phyloP scores from a whole-genome alignment of 164 flowering plant species.

The Sedum album region DNA sequence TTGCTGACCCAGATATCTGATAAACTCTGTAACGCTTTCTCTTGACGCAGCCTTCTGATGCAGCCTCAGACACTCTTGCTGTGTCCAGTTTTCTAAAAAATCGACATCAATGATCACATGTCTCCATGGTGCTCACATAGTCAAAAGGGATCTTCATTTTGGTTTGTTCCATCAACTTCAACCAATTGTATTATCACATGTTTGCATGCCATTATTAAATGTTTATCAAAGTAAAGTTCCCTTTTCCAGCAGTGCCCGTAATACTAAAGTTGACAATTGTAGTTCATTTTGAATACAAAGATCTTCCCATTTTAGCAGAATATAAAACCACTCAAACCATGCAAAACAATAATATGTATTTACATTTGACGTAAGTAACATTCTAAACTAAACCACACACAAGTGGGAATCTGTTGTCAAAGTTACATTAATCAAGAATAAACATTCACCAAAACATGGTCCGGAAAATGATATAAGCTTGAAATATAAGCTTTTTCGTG shows the following conservation, averaged over 20 bases:
- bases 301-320: background rate
- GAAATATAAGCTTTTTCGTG: background rate
- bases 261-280: background rate
- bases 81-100: no score
- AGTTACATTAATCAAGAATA: background rate
- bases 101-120: no score
- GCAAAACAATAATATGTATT: background rate
- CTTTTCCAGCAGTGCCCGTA: background rate
- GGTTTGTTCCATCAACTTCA: background rate
- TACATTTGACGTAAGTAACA: background rate
- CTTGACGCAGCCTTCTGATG: no score
- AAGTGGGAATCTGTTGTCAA: background rate
- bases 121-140: no score
- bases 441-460: background rate
- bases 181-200: background rate
- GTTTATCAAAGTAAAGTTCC: background rate
- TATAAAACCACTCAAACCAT: background rate
- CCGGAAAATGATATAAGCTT: background rate
- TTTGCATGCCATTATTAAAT: background rate
- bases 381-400: background rate
- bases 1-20: no score
- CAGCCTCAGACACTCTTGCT: no score
- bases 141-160: constrained; percentile 2
- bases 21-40: no score
- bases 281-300: background rate